These are phyloP conservation scores for Pythium sp. DNA, from an alignment of 352 stramenopile species.

Conservation along the genomic window DNA sequence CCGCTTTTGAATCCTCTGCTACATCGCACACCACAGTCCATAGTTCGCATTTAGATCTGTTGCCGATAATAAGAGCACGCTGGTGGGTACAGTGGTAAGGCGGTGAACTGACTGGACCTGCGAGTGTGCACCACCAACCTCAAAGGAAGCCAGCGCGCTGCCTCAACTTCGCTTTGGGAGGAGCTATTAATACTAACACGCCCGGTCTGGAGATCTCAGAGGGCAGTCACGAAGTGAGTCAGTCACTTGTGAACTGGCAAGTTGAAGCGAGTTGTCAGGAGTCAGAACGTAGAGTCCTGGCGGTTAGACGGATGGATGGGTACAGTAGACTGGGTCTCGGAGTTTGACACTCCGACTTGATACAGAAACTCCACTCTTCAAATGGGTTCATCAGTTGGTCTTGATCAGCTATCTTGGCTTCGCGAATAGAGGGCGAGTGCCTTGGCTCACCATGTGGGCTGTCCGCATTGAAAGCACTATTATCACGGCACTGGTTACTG, in stretches of 20 bases:
- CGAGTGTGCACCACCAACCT: neutral
- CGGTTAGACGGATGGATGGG: slow-evolving; percentile 7
- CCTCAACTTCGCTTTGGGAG: neutral
- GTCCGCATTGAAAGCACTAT: neutral
- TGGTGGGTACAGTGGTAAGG: neutral
- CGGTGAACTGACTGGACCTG: neutral
- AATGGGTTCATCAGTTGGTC: neutral
- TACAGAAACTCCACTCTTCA: neutral
- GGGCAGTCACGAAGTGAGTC: neutral
- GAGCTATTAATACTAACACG: neutral
- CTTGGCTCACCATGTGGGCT: neutral
- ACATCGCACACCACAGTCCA: neutral
- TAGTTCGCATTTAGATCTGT: slow-evolving; percentile 1
- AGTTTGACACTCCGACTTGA: neutral
- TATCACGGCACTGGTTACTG: neutral
- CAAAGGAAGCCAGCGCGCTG: too few species aligned
- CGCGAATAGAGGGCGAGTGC: neutral
- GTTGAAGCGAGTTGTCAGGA: slow-evolving; percentile 5
- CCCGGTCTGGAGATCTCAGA: neutral
- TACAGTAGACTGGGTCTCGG: neutral
- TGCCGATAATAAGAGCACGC: neutral
- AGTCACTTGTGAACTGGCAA: neutral
- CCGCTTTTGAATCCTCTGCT: neutral
- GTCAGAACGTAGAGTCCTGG: neutral
- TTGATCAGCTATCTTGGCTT: neutral